Evolutionary conservation across 176 grass and related monocot genomes (phyloP).

Genomic region (Eleusine indica): DNA sequence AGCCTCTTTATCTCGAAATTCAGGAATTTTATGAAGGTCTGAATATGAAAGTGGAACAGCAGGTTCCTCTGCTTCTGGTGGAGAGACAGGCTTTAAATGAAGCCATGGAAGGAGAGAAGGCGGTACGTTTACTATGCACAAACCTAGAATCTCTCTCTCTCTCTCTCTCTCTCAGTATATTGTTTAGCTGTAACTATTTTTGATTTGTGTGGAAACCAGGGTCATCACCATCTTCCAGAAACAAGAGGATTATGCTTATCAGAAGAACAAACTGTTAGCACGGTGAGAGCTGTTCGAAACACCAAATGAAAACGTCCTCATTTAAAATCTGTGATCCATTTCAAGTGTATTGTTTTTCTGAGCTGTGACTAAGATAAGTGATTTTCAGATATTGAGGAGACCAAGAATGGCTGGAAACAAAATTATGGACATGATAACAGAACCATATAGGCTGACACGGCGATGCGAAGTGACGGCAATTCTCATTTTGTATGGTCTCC

Average conservation of each 20-base stretch:
- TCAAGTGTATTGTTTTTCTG: constrained; percentile 9
- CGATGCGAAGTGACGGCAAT: constrained; percentile 97
- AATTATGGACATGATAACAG: constrained; percentile 84
- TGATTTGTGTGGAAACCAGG: constrained; percentile 55
- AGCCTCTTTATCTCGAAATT: constrained; percentile 89
- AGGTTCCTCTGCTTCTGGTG: constrained; percentile 89
- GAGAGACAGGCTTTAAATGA: constrained; percentile 98
- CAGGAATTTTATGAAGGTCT: constrained; percentile 97
- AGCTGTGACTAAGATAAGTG: background rate
- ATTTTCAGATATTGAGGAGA: constrained; percentile 74
- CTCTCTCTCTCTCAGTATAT: background rate
- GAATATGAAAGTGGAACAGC: constrained; percentile 96
- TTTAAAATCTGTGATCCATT: background rate
- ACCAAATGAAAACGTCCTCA: constrained; percentile 28
- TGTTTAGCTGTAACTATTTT: constrained; percentile 24
- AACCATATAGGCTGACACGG: constrained; percentile 81
- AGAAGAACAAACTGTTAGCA: constrained; percentile 95
- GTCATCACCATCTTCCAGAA: constrained; percentile 94
- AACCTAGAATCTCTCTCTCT: constrained; percentile 21
- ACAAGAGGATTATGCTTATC: constrained; percentile 97
- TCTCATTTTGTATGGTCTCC: constrained; percentile 96
- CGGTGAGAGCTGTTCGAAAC: constrained; percentile 52
- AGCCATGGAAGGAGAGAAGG: constrained; percentile 96
- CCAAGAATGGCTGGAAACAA: constrained; percentile 83
- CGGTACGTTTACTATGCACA: constrained; percentile 53